phyloP scores from a whole-genome alignment of 2,329 filamentous ascomycete species.

The Fusarium equiseti region DNA sequence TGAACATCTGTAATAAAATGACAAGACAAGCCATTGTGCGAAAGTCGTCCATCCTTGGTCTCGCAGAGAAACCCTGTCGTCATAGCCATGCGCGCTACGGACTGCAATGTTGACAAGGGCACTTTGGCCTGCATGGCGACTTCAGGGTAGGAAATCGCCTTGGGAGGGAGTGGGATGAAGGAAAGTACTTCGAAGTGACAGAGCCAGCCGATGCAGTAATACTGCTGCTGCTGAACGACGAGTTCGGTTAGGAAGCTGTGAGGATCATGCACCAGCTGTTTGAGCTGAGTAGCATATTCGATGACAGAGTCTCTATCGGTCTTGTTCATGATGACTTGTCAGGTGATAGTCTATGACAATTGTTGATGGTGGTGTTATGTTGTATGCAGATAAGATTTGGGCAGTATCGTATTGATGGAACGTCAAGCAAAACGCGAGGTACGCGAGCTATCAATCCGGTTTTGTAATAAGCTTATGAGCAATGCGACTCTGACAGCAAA shows the following conservation, averaged over 20 bases:
- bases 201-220: slow-evolving; percentile 34
- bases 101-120: slow-evolving; percentile 15
- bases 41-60: slow-evolving; percentile 44
- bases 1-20: slow-evolving; percentile 44
- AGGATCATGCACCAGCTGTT: slow-evolving; percentile 29
- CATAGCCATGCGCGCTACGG: slow-evolving; percentile 54
- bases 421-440: slow-evolving; percentile 1
- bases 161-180: slow-evolving; percentile 10
- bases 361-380: not conserved
- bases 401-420: slow-evolving; percentile 1
- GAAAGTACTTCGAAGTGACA: slow-evolving; percentile 32
- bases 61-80: slow-evolving; percentile 52
- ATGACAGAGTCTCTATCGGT: slow-evolving; percentile 32
- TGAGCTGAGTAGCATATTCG: slow-evolving; percentile 29
- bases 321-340: slow-evolving; percentile 24
- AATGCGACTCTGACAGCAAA: not conserved
- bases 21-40: slow-evolving; percentile 51
- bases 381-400: not conserved
- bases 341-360: not conserved
- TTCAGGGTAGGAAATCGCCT: slow-evolving; percentile 7
- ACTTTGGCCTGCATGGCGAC: slow-evolving; percentile 19
- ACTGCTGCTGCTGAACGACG: slow-evolving; percentile 33
- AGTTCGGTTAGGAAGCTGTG: slow-evolving; percentile 36
- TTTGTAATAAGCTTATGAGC: slow-evolving; percentile 4
- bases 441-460: not conserved